Conservation (phyloP, 164 flowering plant species). For the Nelumbo lutea region DNA sequence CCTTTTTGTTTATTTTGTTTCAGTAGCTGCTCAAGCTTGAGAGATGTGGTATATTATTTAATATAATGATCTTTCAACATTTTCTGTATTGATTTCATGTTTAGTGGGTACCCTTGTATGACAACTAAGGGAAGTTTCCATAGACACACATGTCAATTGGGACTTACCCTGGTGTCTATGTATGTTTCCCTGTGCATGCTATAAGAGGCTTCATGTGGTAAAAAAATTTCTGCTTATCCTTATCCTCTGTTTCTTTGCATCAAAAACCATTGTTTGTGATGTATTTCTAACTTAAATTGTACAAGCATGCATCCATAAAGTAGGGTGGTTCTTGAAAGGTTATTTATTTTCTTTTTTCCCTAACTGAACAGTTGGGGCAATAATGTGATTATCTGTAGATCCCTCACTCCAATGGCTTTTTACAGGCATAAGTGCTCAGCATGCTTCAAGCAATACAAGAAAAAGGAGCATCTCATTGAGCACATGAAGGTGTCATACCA, state of each 20-base stretch:
- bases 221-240: not conserved
- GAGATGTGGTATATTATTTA: not conserved
- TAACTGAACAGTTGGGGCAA: not conserved
- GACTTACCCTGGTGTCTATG: too few species aligned
- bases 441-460: conserved; percentile 71
- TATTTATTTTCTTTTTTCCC: not conserved
- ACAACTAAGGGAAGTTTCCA: too few species aligned
- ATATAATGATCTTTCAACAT: too few species aligned
- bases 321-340: not conserved
- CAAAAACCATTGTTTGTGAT: not conserved
- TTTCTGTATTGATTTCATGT: too few species aligned
- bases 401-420: conserved; percentile 10
- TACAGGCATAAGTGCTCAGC: conserved; percentile 69
- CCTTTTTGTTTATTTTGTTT: not conserved
- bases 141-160: too few species aligned
- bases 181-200: too few species aligned
- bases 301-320: not conserved
- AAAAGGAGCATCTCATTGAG: conserved; percentile 63
- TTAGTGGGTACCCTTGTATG: too few species aligned
- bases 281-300: not conserved
- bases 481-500: conserved; percentile 67
- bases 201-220: too few species aligned
- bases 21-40: not conserved
- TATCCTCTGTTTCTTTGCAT: not conserved
- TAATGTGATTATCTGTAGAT: not conserved